Percentiles rank a stretch among this genome's conserved stretches.
These are phyloP conservation scores for Nemania sp. DNA, from an alignment of 2,329 filamentous ascomycete genomes.

Conservation along the genomic window DNA sequence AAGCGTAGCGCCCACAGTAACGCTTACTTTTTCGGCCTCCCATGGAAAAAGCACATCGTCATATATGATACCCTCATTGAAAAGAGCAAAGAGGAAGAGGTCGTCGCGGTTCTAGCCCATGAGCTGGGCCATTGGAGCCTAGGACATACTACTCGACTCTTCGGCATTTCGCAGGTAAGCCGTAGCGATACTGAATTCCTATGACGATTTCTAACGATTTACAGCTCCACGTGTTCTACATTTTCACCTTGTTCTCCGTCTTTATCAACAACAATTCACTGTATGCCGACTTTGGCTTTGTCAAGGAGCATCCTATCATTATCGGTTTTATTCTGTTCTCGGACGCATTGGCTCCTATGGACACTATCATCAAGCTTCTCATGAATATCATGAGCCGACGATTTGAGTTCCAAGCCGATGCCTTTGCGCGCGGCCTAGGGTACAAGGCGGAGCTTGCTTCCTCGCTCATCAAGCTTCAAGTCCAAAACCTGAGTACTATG, in stretches of 20 bases:
- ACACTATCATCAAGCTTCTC: conserved; percentile 89
- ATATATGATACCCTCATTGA: conserved; percentile 98
- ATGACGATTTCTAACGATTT: conserved; percentile 37
- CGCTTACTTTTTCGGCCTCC: conserved; percentile 94
- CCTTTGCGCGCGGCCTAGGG: conserved; percentile 82
- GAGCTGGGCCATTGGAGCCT: conserved; percentile 97
- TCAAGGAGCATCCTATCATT: conserved; percentile 82
- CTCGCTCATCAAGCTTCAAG: conserved; percentile 94
- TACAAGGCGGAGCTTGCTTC: conserved; percentile 82
- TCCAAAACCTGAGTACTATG: conserved; percentile 98
- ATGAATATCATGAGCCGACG: conserved; percentile 95
- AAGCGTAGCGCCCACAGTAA: conserved; percentile 89
- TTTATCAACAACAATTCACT: conserved; percentile 95
- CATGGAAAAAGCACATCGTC: conserved; percentile 99
- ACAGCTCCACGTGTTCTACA: conserved; percentile 91
- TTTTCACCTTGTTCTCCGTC: conserved; percentile 94
- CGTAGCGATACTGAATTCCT: neutral
- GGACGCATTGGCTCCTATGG: conserved; percentile 91
- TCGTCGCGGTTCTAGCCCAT: conserved; percentile 92
- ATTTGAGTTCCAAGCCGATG: conserved; percentile 96
- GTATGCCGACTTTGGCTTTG: conserved; percentile 90
- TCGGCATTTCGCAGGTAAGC: conserved; percentile 79
- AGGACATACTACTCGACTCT: conserved; percentile 89
- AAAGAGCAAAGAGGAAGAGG: conserved; percentile 89
- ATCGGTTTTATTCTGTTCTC: conserved; percentile 98